Percentiles rank a stretch among this genome's conserved stretches.
Conservation (phyloP, 352 stramenopile species). For the Phytophthora rubi region DNA sequence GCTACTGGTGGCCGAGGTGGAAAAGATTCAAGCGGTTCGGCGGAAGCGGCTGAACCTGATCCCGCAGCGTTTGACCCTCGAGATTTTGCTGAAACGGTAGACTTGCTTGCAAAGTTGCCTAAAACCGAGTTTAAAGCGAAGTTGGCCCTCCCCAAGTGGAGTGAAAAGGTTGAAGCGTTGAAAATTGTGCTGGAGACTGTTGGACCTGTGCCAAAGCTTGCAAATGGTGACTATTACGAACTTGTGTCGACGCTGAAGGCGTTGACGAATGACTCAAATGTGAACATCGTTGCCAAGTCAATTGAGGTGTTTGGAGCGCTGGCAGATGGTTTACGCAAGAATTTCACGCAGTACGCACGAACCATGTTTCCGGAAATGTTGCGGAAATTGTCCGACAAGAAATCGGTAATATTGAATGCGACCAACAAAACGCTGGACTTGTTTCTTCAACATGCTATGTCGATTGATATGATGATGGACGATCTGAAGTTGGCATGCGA, state of each 20-base stretch:
- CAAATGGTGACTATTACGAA: slow-evolving; percentile 88
- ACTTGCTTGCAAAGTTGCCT: slow-evolving; percentile 81
- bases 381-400: slow-evolving; percentile 90
- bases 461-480: slow-evolving; percentile 90
- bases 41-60: slow-evolving; percentile 10
- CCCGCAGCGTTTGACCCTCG: slow-evolving; percentile 69
- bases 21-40: slow-evolving; percentile 18
- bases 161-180: slow-evolving; percentile 84
- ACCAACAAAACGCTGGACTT: slow-evolving; percentile 86
- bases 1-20: slow-evolving; percentile 14
- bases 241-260: slow-evolving; percentile 85
- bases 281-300: slow-evolving; percentile 88
- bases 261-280: slow-evolving; percentile 83
- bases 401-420: slow-evolving; percentile 79
- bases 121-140: slow-evolving; percentile 85
- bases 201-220: slow-evolving; percentile 83
- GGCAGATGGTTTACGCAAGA: slow-evolving; percentile 80
- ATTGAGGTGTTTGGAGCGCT: slow-evolving; percentile 85
- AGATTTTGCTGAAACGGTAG: slow-evolving; percentile 87
- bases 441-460: slow-evolving; percentile 82
- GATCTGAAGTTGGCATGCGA: slow-evolving; percentile 79
- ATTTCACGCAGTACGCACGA: slow-evolving; percentile 79
- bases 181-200: slow-evolving; percentile 89
- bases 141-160: slow-evolving; percentile 82
- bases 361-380: slow-evolving; percentile 82